Conservation (phyloP, 176 grass and related monocot species). For the Carex myosuroides region DNA sequence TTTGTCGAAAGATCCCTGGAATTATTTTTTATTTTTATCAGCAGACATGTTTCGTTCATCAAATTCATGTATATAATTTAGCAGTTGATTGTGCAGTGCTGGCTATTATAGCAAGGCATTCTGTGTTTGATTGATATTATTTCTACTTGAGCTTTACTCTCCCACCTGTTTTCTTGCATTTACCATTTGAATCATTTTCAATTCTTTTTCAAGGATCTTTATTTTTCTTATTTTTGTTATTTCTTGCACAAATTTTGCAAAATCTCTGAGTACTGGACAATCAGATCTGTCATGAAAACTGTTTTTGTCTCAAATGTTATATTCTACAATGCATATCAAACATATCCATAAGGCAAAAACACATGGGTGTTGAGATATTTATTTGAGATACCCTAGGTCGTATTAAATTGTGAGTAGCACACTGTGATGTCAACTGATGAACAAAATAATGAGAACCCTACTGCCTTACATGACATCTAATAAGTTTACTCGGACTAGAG, state of each 20-base stretch:
- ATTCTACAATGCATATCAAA: neutral
- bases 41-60: neutral
- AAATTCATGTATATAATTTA: neutral
- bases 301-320: neutral
- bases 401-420: neutral
- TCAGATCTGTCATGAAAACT: slow-evolving; percentile 2
- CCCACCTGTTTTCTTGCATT: neutral
- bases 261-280: neutral
- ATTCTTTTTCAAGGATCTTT: neutral
- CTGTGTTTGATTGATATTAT: neutral
- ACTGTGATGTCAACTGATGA: slow-evolving; percentile 1
- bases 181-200: neutral
- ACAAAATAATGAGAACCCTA: neutral
- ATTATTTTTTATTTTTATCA: neutral
- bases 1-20: neutral
- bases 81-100: neutral
- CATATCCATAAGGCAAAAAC: neutral
- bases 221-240: neutral
- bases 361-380: neutral
- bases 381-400: neutral
- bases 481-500: neutral
- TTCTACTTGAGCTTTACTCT: neutral
- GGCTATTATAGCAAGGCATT: neutral
- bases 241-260: neutral
- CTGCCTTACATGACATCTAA: neutral